Conservation (phyloP, 2,329 filamentous ascomycete genomes). For the Venturia aucupariae region DNA sequence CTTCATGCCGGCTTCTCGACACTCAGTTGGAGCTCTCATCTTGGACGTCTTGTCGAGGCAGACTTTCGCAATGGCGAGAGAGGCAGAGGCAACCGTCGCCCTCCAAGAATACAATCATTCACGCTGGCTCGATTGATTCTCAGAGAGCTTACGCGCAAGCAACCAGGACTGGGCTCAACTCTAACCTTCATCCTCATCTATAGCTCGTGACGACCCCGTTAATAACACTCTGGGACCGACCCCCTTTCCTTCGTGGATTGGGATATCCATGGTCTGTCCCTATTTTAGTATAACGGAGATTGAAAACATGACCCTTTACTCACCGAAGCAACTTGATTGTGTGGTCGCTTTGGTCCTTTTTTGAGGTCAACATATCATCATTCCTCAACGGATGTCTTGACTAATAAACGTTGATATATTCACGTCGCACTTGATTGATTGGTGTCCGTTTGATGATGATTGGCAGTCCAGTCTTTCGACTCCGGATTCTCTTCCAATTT, state of each 20-base stretch:
- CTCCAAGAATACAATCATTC: too few species aligned
- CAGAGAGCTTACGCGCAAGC: too few species aligned
- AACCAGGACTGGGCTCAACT: background rate
- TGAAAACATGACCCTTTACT: conserved; percentile 34
- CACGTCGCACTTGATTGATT: too few species aligned
- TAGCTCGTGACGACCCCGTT: conserved; percentile 37
- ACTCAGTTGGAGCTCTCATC: too few species aligned
- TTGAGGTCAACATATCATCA: conserved; percentile 50
- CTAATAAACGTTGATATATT: too few species aligned
- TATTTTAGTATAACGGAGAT: conserved; percentile 82
- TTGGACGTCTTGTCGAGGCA: too few species aligned
- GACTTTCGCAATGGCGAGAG: too few species aligned
- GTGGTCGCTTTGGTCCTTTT: conserved; percentile 64
- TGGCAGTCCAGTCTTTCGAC: too few species aligned
- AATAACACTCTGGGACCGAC: conserved; percentile 77
- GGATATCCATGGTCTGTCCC: conserved; percentile 58
- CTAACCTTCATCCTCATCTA: background rate
- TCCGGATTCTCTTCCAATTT: too few species aligned
- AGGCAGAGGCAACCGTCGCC: too few species aligned
- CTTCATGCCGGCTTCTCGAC: background rate
- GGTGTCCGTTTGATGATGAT: too few species aligned
- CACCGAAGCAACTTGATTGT: conserved; percentile 30
- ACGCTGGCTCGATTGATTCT: background rate
- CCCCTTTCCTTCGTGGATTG: conserved; percentile 38
- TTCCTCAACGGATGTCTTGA: too few species aligned